Percentiles rank a stretch among this genome's conserved stretches.
phyloP scores from a whole-genome alignment of 495 filamentous ascomycete genomes.

The Daldinia decipiens region DNA sequence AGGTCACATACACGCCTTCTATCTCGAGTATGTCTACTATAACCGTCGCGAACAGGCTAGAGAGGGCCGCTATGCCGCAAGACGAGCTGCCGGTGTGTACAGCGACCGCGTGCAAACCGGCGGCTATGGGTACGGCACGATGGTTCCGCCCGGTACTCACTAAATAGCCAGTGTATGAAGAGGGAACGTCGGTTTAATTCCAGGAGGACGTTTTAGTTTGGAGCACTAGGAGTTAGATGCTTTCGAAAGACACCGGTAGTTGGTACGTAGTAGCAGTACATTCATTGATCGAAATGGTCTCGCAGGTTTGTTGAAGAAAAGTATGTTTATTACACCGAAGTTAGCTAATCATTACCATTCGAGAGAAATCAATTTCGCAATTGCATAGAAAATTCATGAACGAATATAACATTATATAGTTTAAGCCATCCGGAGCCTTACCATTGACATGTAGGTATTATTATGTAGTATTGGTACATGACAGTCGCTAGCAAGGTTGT shows the following conservation, averaged over 20 bases:
- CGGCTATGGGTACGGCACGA: constrained; percentile 67
- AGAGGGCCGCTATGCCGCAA: constrained; percentile 57
- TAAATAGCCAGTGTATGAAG: constrained; percentile 2
- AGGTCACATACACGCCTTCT: constrained; percentile 90
- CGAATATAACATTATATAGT: no score
- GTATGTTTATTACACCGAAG: no score
- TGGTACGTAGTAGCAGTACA: neutral
- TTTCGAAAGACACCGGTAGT: neutral
- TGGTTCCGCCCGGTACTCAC: constrained; percentile 50
- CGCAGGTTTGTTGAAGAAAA: neutral
- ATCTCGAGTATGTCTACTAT: constrained; percentile 89
- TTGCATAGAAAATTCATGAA: no score
- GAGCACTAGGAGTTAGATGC: neutral
- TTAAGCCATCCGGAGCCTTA: no score
- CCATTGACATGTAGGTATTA: no score
- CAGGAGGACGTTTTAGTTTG: neutral
- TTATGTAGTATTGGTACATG: no score
- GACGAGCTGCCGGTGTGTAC: constrained; percentile 77
- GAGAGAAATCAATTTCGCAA: no score
- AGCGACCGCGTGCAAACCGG: constrained; percentile 81
- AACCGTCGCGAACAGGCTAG: constrained; percentile 69
- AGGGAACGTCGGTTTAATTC: neutral
- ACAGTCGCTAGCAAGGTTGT: no score
- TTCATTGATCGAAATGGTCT: neutral
- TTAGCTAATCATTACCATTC: no score